Evolutionary conservation across 2,329 filamentous ascomycete species (phyloP), one percentile per base, ranked within the genome.

Genomic region (Aspergillus novoparasiticus): DNA sequence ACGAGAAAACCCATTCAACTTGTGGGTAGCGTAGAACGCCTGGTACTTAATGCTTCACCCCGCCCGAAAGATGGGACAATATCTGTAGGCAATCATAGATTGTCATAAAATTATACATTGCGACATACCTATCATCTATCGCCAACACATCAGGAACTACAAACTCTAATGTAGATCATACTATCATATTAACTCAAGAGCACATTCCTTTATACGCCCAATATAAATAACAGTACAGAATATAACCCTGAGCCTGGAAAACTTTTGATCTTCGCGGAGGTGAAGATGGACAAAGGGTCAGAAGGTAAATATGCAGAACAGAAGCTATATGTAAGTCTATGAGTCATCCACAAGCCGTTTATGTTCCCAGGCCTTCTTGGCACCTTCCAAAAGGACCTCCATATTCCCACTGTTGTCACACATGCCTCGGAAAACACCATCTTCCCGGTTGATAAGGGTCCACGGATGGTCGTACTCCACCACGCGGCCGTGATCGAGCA

Each of bases 401-500:
- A 90, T 75, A 68, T 89, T 86, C 1, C 89, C 89, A 65, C 83
- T 89, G 74, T 85, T 90, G 70, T 89, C 86, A 71, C 89, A 91
- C 89, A 91, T 91, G 57, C 84, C 81, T 60, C 82, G 82, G 76
- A 91, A 91, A 11, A 84, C 79, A 4, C 92, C 90, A 3, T 86
- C 87, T 62, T 91, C 82, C 71, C 89, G 89, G 73, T 84, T 86
- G 67, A 97, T 85, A 58, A 99, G 82, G 69, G 92, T 89, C 81
- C 90, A 93, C 0, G 95, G 95, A 73, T 96, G 90, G n/a, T 89
- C 95, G 74, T 87, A 99, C 79, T 99, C 94, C 6, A 95, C 86
- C 23, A 98, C 90, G 64, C 86, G 80, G 11, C 95, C 95, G 76
- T 94, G 92, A 73, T 99, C 95, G 5, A 99, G 83, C 14, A 99